Base-by-base conservation (phyloP, 805 yeast species). In the Candida ponderosae region DNA sequence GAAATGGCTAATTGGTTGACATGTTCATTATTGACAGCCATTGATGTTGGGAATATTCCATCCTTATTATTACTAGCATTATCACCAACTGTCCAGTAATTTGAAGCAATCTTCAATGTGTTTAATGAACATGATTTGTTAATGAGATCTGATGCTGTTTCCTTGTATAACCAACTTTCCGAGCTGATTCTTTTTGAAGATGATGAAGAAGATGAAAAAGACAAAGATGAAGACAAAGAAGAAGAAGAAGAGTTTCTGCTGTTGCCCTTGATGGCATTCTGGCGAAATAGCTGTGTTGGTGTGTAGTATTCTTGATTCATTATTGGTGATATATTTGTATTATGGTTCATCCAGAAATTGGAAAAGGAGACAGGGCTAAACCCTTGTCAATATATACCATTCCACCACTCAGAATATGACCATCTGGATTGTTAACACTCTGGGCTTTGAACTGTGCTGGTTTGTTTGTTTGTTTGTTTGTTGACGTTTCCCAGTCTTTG, bases 1-100 rank as follows among this genome's bases (percentile, higher is more conserved):
- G 79, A 66, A 16, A 78, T 63, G 3, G 82, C 81, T 29, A 78
- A 45, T 13, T 66, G 59, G 2, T 51, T 52, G 16, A 36, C 40
- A 34, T 48, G 47, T 38, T 44, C 51, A 2, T 42, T 44, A 33
- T 57, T 57, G 11, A 51, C 51, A 10, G 66, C 49, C 40, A 77
- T 49, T 2, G 76, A 61, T 0, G 76, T 74, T 29, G 76, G 53
- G 43, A 68, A 63, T 9, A 7, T 24, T 24, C 14, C 13, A 11
- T 21, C 11, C 24, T 21, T 21, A 4, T 21, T 11, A 21, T 21
- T 4, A 21, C 11, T 21, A 33, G 66, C 54, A 16, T 58, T 53
- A 37, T 53, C 55, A n/a, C 55, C 55, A 11, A 53, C 45, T 17
- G 38, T 48, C 57, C 57, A 53, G 31, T 51, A 53, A 36, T 41